These are phyloP conservation scores for Cucumis hystrix DNA, from an alignment of 306 rosid genomes.

Conservation along the genomic window DNA sequence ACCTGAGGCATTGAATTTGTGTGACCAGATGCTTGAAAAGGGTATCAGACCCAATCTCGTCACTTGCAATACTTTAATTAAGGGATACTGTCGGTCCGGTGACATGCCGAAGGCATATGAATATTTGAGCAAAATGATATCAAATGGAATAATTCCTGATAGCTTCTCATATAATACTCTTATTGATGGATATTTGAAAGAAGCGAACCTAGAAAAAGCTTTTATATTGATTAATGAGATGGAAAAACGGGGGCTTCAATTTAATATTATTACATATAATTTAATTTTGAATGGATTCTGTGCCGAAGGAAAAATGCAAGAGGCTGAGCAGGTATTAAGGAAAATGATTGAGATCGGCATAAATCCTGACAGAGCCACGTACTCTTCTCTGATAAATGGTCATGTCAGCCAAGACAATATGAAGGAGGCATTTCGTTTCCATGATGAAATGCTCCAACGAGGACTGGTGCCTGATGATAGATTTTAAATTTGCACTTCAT, in stretches of 20 bases:
- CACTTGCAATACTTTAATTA: conserved; percentile 63
- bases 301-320: conserved; percentile 59
- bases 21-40: conserved; percentile 79
- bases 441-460: conserved; percentile 83
- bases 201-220: conserved; percentile 58
- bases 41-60: conserved; percentile 53
- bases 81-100: conserved; percentile 66
- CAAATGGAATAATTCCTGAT: conserved; percentile 58
- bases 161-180: conserved; percentile 71
- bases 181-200: conserved; percentile 57
- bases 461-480: conserved; percentile 88
- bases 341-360: conserved; percentile 71
- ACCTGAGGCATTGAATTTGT: conserved; percentile 49
- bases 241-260: conserved; percentile 57
- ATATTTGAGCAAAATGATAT: conserved; percentile 50
- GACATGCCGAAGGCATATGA: conserved; percentile 39
- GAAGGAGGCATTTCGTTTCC: conserved; percentile 74
- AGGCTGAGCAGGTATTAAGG: conserved; percentile 54
- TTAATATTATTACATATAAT: conserved; percentile 61
- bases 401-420: conserved; percentile 70
- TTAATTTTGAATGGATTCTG: conserved; percentile 59
- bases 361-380: conserved; percentile 66
- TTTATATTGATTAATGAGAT: conserved; percentile 40
- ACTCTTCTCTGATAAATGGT: conserved; percentile 66
- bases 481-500: conserved; percentile 22